phyloP scores from a whole-genome alignment of 768 basidiomycete species.

The Suillus luteus region DNA sequence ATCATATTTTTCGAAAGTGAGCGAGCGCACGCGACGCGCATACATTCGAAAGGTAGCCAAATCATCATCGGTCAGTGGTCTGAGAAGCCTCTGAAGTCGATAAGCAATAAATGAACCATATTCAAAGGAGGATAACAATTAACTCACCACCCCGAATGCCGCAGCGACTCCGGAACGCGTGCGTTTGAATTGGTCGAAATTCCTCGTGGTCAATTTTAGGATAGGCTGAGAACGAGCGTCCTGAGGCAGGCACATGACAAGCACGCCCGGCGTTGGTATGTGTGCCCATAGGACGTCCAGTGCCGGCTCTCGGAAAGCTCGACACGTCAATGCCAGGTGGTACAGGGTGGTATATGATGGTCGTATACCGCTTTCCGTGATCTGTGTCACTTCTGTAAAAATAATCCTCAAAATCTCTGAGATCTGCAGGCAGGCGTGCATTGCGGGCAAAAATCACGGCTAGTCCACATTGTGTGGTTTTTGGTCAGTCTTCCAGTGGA shows the following conservation, averaged over 20 bases:
- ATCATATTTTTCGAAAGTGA: background rate
- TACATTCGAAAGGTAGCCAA: background rate
- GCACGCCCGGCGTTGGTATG: background rate
- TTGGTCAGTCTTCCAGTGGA: too few relatives aligned
- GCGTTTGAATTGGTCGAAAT: background rate
- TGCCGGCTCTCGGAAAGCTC: background rate
- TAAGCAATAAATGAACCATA: background rate
- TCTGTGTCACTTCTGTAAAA: background rate
- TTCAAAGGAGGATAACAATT: background rate
- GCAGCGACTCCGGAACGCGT: background rate
- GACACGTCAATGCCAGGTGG: background rate
- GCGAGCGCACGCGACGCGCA: background rate
- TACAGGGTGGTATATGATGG: constrained; percentile 1
- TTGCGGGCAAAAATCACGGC: background rate
- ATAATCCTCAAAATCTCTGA: background rate
- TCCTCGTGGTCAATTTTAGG: background rate
- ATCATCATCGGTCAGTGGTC: background rate
- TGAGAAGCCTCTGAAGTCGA: background rate
- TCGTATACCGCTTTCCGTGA: background rate
- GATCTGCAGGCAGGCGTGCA: background rate
- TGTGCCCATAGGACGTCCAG: background rate
- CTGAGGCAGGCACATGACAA: background rate
- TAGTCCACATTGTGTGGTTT: background rate
- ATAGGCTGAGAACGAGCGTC: background rate
- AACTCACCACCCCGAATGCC: background rate